A percentile compares a stretch with the other conserved stretches of the same genome.
Evolutionary conservation across 805 yeast species (phyloP).

Genomic region (Brettanomyces bruxellensis): DNA sequence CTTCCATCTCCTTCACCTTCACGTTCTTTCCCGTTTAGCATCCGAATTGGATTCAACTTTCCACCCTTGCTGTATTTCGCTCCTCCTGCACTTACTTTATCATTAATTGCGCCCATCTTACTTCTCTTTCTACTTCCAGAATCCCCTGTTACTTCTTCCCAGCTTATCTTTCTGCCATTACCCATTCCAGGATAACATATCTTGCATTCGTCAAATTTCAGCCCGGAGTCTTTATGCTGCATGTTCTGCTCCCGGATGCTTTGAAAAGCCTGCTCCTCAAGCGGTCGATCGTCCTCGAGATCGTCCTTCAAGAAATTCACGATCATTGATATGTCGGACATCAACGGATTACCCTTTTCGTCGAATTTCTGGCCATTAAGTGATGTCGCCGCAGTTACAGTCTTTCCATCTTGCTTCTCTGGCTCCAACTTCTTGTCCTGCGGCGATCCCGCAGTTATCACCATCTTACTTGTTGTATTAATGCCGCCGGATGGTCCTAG

Average conservation of each 20-base stretch:
- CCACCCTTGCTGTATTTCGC: no score
- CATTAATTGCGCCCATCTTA: no score
- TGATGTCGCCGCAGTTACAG: conserved; percentile 1
- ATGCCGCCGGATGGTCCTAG: conserved; percentile 84
- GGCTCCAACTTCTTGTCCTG: not conserved
- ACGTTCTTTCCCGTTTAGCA: conserved; percentile 1
- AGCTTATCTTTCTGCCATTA: not conserved
- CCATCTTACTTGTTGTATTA: conserved; percentile 46
- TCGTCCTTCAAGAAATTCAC: conserved; percentile 60
- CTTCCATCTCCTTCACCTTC: conserved; percentile 14
- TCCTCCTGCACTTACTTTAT: no score
- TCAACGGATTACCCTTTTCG: conserved; percentile 20
- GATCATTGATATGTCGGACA: conserved; percentile 47
- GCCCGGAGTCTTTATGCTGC: not conserved
- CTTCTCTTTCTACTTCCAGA: no score
- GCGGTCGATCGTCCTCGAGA: conserved; percentile 48
- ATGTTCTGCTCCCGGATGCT: conserved; percentile 27
- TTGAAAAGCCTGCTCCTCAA: conserved; percentile 48
- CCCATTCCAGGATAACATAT: conserved; percentile 20
- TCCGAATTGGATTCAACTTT: not conserved
- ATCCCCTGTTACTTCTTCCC: no score
- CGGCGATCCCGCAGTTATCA: conserved; percentile 15
- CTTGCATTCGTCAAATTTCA: conserved; percentile 6
- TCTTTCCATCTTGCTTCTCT: not conserved
- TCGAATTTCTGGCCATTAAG: conserved; percentile 10